These are phyloP conservation scores for Aspergillus uvarum DNA, from an alignment of 2,329 filamentous ascomycete genomes.

Conservation along the genomic window DNA sequence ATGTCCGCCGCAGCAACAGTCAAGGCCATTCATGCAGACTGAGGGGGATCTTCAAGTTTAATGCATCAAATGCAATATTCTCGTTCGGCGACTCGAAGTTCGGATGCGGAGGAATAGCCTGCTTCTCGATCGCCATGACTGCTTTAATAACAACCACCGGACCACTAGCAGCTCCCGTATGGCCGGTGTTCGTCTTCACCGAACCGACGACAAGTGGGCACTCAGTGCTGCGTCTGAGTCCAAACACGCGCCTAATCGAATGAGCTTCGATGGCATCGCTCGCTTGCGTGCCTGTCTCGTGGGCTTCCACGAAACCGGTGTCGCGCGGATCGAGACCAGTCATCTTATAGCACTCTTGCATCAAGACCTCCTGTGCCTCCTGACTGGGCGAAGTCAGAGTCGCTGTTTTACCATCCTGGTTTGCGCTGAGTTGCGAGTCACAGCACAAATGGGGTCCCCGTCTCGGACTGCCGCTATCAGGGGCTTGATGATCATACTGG, in stretches of 20 bases:
- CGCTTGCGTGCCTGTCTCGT: conserved; percentile 58
- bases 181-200: conserved; percentile 28
- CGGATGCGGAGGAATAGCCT: conserved; percentile 20
- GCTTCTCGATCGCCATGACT: conserved; percentile 14
- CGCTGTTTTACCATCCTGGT: conserved; percentile 58
- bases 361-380: conserved; percentile 44
- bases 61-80: neutral
- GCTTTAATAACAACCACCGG: conserved; percentile 21
- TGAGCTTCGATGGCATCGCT: conserved; percentile 58
- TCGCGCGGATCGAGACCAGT: conserved; percentile 30
- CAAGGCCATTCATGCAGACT: neutral
- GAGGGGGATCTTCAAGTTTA: neutral
- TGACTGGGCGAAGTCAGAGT: conserved; percentile 57
- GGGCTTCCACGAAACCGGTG: conserved; percentile 46
- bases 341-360: conserved; percentile 33
- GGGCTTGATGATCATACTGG: conserved; percentile 1
- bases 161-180: conserved; percentile 31
- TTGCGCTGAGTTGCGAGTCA: conserved; percentile 53
- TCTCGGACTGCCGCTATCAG: neutral
- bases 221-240: neutral
- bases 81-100: neutral
- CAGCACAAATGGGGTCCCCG: conserved; percentile 1
- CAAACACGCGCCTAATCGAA: conserved; percentile 46
- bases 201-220: conserved; percentile 22
- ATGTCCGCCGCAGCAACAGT: neutral